A percentile compares a stretch with the other conserved stretches of the same genome.
phyloP scores from a whole-genome alignment of 441 rosid species.

The Adansonia gregorii region DNA sequence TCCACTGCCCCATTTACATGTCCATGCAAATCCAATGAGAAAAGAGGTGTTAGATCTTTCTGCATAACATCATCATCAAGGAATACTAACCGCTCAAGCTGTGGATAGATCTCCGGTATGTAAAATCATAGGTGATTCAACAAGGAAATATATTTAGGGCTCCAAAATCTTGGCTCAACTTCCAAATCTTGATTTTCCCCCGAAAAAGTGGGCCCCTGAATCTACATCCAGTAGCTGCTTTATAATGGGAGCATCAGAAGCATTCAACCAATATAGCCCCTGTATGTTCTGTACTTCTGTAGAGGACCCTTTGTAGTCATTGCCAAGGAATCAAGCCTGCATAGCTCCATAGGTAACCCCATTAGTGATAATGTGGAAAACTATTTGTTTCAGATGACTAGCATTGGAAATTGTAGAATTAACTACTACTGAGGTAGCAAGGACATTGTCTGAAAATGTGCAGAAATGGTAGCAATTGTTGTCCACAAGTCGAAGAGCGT shows the following conservation, averaged over 20 bases:
- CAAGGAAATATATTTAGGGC: slow-evolving; percentile 68
- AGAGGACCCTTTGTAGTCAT: slow-evolving; percentile 81
- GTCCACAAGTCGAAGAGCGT: slow-evolving; percentile 81
- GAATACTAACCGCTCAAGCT: slow-evolving; percentile 82
- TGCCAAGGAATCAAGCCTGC: slow-evolving; percentile 84
- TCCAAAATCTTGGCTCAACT: slow-evolving; percentile 61
- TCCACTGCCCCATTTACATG: slow-evolving; percentile 97
- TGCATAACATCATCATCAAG: slow-evolving; percentile 87
- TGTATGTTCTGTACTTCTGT: slow-evolving; percentile 74
- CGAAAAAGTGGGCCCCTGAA: slow-evolving; percentile 53
- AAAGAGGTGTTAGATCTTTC: slow-evolving; percentile 87
- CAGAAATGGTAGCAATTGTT: slow-evolving; percentile 95
- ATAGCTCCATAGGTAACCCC: slow-evolving; percentile 76
- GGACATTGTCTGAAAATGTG: slow-evolving; percentile 79
- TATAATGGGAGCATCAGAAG: slow-evolving; percentile 71
- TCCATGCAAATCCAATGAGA: slow-evolving; percentile 87
- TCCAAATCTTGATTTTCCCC: slow-evolving; percentile 51
- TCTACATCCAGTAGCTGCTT: slow-evolving; percentile 59
- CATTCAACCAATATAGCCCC: slow-evolving; percentile 79
- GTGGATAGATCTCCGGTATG: slow-evolving; percentile 88
- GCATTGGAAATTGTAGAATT: slow-evolving; percentile 82
- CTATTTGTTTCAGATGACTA: slow-evolving; percentile 86
- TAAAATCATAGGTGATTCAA: slow-evolving; percentile 91
- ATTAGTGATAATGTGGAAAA: slow-evolving; percentile 82
- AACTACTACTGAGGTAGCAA: slow-evolving; percentile 79